phyloP scores from a whole-genome alignment of 495 filamentous ascomycete species.

The Penicillium angulare region DNA sequence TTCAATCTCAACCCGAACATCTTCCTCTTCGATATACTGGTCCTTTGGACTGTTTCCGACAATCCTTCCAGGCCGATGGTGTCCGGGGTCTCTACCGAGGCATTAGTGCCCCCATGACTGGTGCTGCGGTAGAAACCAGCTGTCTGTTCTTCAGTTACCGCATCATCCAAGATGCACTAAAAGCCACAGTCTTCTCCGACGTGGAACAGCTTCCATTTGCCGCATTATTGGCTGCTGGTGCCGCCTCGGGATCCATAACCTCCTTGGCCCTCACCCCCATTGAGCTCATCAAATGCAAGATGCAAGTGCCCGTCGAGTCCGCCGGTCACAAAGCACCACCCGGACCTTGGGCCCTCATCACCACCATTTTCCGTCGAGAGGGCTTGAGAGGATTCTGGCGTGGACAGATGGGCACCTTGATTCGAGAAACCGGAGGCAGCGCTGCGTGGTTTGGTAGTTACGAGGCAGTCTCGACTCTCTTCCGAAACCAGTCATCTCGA shows the following conservation, averaged over 20 bases:
- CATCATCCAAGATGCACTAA: constrained; percentile 66
- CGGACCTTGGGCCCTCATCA: constrained; percentile 62
- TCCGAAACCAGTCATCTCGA: constrained; percentile 43
- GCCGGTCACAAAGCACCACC: constrained; percentile 39
- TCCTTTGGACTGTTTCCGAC: constrained; percentile 88
- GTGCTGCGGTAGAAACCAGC: constrained; percentile 91
- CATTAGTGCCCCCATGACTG: constrained; percentile 85
- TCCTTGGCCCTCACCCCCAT: constrained; percentile 90
- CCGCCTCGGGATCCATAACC: constrained; percentile 84
- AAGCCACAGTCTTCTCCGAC: constrained; percentile 49
- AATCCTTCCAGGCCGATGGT: constrained; percentile 72
- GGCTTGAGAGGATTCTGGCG: constrained; percentile 90
- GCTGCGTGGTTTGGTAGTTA: constrained; percentile 96
- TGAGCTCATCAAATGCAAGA: constrained; percentile 97
- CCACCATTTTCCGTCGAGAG: constrained; percentile 73
- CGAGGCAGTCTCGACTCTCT: constrained; percentile 71
- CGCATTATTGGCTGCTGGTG: constrained; percentile 73
- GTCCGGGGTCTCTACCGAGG: constrained; percentile 83
- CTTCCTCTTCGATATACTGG: constrained; percentile 80
- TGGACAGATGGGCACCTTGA: constrained; percentile 88
- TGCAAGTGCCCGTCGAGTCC: constrained; percentile 69
- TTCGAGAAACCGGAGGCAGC: constrained; percentile 89
- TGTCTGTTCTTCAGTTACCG: constrained; percentile 89
- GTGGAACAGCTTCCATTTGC: constrained; percentile 63
- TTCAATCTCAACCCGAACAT: constrained; percentile 72